Evolutionary conservation across 2,329 filamentous ascomycete species (phyloP).

Genomic region (Phyllosticta paracitricarpa): DNA sequence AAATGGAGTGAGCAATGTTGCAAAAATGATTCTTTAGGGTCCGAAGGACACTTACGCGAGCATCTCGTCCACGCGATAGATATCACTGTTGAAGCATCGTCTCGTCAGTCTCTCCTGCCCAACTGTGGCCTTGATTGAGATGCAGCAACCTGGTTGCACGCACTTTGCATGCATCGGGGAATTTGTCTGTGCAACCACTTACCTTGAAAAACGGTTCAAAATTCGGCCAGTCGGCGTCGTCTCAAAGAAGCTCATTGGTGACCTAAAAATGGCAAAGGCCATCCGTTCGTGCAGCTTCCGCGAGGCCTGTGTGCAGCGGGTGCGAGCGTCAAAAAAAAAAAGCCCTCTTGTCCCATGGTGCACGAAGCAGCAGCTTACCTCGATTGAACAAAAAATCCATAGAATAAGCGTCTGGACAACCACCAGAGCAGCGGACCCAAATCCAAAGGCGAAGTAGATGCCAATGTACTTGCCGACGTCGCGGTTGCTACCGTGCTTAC

Average conservation of each 20-base stretch:
- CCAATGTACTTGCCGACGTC: constrained; percentile 84
- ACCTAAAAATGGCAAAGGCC: constrained; percentile 94
- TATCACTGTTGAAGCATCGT: constrained; percentile 43
- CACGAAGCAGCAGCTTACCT: constrained; percentile 45
- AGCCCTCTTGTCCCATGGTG: not conserved
- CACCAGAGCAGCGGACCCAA: constrained; percentile 75
- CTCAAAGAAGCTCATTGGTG: constrained; percentile 98
- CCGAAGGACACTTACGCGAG: constrained; percentile 49
- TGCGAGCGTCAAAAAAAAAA: constrained; percentile 15
- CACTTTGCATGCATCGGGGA: constrained; percentile 2
- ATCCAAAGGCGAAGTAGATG: constrained; percentile 88
- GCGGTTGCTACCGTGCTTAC: constrained; percentile 55
- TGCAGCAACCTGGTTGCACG: not conserved
- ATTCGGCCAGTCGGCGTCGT: constrained; percentile 95
- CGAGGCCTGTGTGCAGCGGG: constrained; percentile 53
- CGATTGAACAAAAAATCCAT: constrained; percentile 99
- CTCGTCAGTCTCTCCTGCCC: not conserved
- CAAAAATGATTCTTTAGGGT: not conserved
- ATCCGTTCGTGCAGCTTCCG: constrained; percentile 94
- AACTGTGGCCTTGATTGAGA: not conserved
- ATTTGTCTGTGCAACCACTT: constrained; percentile 23
- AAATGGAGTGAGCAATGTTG: not conserved
- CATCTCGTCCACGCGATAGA: constrained; percentile 81
- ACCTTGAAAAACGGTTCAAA: constrained; percentile 91
- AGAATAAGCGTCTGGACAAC: constrained; percentile 88